Conservation (phyloP, 2,329 filamentous ascomycete genomes). For the Parastagonospora nodorum region DNA sequence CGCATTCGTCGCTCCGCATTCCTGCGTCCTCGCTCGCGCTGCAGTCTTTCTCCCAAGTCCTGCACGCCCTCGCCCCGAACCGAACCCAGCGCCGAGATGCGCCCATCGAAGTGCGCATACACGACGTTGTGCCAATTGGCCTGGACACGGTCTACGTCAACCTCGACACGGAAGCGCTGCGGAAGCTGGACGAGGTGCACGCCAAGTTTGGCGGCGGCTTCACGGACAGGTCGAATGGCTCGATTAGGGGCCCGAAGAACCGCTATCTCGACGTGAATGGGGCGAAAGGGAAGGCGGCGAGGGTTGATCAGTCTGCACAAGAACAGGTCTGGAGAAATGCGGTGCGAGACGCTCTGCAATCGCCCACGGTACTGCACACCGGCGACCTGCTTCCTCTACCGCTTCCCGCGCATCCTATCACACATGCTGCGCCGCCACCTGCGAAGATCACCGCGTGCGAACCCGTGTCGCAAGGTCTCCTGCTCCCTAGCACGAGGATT, state of each 20-base stretch:
- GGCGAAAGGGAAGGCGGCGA: constrained; percentile 18
- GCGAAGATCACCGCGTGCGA: constrained; percentile 93
- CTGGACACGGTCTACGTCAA: constrained; percentile 87
- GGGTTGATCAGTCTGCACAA: constrained; percentile 30
- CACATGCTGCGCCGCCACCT: constrained; percentile 80
- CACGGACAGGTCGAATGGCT: constrained; percentile 39
- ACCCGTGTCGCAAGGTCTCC: constrained; percentile 84
- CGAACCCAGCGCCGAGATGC: constrained; percentile 75
- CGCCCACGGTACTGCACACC: constrained; percentile 76
- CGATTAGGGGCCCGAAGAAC: constrained; percentile 35
- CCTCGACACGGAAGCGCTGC: constrained; percentile 79
- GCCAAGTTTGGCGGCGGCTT: constrained; percentile 76
- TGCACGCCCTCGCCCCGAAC: constrained; percentile 76
- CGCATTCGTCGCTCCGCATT: constrained; percentile 79
- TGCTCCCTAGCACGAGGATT: constrained; percentile 79
- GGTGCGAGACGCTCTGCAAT: constrained; percentile 74
- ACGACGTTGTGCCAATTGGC: constrained; percentile 79
- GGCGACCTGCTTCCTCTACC: constrained; percentile 83
- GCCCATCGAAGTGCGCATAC: constrained; percentile 80
- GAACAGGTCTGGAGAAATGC: constrained; percentile 45
- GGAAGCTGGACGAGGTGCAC: constrained; percentile 80
- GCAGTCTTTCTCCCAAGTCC: constrained; percentile 75
- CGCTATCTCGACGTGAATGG: constrained; percentile 47
- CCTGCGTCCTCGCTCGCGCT: constrained; percentile 73
- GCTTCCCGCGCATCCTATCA: constrained; percentile 79